Base-by-base conservation (phyloP, 306 rosid species). In the Crotalaria pallida region DNA sequence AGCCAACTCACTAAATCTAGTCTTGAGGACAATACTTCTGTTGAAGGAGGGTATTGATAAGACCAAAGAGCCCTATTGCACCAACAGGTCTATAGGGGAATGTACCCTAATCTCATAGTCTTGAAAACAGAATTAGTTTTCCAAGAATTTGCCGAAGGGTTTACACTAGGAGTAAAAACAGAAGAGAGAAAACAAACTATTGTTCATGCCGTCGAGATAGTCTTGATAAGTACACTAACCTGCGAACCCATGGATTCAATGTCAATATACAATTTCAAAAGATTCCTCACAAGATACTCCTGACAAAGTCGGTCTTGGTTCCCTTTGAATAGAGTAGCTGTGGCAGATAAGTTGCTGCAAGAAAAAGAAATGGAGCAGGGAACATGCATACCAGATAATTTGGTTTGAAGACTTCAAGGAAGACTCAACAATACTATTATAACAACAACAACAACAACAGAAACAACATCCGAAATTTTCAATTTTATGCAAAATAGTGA, bases 221-320 rank as follows among this genome's bases (percentile, higher is more conserved):
- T 18, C 65, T 52, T 60, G 68, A 67, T 45, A 51, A 71, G 67
- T 27, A 47, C 56, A 74, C 84, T 67, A 59, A 87, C 99, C 97
- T 95, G 99, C 1, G 99, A 87, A 74, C 99, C 99, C 55, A 97
- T 95, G 81, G 91, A 87, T 84, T 95, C 99, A 36, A 95, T 95
- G 90, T 95, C 99, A 9, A 95, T 97, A 74, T 95, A 95, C 19
- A 95, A 93, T 84, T 89, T 95, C 81, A 95, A 86, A 62, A 95
- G 97, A 78, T 95, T 95, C 82, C 83, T 86, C 88, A 95, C 99
- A 59, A 95, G 97, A 85, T 86, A 95, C 82, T 89, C 86, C 34
- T 91, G 96, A 68, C 96, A 86, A 38, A 91, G 87, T 72, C n/a
- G n/a, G n/a, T n/a, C n/a, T n/a, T 89, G 96, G 81, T 95, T 97